phyloP scores from a whole-genome alignment of 1,284 basidiomycete genomes.

The Leccinum angustisporum region DNA sequence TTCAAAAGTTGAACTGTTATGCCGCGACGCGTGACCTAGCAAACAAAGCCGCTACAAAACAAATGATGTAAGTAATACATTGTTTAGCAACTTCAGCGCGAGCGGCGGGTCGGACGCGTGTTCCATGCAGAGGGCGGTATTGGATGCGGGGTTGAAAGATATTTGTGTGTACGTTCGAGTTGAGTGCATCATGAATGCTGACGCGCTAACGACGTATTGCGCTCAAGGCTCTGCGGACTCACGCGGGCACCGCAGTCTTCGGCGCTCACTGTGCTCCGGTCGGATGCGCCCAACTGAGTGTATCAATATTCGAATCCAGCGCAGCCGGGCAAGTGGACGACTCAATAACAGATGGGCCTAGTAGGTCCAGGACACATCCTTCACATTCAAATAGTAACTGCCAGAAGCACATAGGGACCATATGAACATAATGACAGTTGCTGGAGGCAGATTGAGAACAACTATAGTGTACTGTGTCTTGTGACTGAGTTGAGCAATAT shows the following conservation, averaged over 20 bases:
- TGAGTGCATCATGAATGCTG: neutral
- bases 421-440: too few species aligned
- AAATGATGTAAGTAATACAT: neutral
- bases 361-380: too few species aligned
- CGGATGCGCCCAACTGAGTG: conserved; percentile 59
- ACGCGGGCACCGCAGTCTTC: conserved; percentile 43
- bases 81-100: conserved; percentile 53
- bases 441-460: too few species aligned
- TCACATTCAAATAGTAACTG: too few species aligned
- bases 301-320: conserved; percentile 54
- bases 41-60: neutral
- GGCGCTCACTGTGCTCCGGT: conserved; percentile 45
- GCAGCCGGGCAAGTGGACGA: conserved; percentile 60
- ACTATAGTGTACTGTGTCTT: too few species aligned
- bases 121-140: conserved; percentile 69
- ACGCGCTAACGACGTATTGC: neutral
- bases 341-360: too few species aligned
- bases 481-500: too few species aligned
- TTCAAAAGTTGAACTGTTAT: neutral
- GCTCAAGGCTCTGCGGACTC: conserved; percentile 57
- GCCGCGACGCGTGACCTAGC: neutral
- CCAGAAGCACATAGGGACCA: too few species aligned
- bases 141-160: conserved; percentile 61
- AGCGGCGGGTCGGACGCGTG: conserved; percentile 64
- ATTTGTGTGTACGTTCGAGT: conserved; percentile 64